phyloP scores from a whole-genome alignment of 2,329 filamentous ascomycete species.

The Paracorniculantispora psalliotae region DNA sequence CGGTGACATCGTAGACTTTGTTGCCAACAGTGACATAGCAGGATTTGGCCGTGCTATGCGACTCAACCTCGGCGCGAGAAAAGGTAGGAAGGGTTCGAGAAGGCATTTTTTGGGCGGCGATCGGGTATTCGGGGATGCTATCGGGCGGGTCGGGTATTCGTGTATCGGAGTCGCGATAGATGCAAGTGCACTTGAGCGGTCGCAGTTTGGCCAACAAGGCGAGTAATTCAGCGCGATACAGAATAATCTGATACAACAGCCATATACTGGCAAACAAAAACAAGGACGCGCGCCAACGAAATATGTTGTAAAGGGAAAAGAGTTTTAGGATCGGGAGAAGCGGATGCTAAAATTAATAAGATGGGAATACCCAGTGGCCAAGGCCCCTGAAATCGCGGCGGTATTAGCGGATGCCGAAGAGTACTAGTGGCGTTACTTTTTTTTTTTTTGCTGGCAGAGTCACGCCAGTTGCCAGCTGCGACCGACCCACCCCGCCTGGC shows the following conservation, averaged over 20 bases:
- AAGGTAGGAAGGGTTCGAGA: slow-evolving; percentile 78
- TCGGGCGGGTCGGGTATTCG: slow-evolving; percentile 1
- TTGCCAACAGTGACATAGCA: slow-evolving; percentile 89
- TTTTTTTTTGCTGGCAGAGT: background rate
- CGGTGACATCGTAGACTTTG: slow-evolving; percentile 92
- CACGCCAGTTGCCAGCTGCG: slow-evolving; percentile 9
- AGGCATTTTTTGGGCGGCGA: slow-evolving; percentile 59
- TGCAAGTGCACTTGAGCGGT: background rate
- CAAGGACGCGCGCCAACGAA: background rate
- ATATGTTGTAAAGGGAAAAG: background rate
- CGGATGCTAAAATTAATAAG: background rate
- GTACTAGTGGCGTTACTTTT: slow-evolving; percentile 9
- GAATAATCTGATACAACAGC: background rate
- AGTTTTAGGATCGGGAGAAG: slow-evolving; percentile 6
- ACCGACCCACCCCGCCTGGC: background rate
- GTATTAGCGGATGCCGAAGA: slow-evolving; percentile 7
- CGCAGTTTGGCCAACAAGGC: background rate
- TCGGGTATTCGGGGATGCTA: slow-evolving; percentile 1
- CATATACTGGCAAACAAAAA: background rate
- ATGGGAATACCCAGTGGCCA: background rate
- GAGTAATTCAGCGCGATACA: background rate
- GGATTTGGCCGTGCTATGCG: slow-evolving; percentile 73
- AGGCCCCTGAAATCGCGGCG: slow-evolving; percentile 8
- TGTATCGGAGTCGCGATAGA: background rate
- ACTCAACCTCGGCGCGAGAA: slow-evolving; percentile 71